Base-by-base conservation (phyloP, 2,329 filamentous ascomycete genomes). In the Penicillium carneum region DNA sequence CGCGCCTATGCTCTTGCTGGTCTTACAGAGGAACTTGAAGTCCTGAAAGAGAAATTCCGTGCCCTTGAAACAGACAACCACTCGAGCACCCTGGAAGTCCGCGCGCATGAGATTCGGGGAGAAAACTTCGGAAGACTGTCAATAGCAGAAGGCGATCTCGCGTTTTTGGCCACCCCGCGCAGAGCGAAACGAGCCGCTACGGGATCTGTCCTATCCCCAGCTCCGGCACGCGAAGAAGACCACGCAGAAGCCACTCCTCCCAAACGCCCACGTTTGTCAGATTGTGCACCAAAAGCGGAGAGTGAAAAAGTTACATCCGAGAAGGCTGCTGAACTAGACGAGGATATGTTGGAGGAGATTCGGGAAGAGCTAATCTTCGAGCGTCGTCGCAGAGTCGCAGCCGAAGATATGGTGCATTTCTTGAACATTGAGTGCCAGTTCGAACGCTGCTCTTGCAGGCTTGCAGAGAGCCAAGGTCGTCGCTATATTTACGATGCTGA, bases 371-470 rank as follows among this genome's bases (percentile, higher is more conserved):
- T 88, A 4, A 71, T 76, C 29, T 73, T 74, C 33, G 86, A 88
- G 72, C 81, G 78, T 66, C 78, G 78, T 46, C 74, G 82, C 57
- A 79, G 84, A 62, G 73, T 77, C 57, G 80, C 83, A 31, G 85
- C 85, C 0, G 82, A 87, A 64, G 85, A 87, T 33, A 81, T 87
- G 76, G 78, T 88, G 2, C 72, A 82, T 34, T 82, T 82, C 62
- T 68, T 83, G 73, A 80, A 79, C 47, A 78, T 83, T 69, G 80
- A 83, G 64, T 84, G 82, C 57, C 79, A 82, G 63, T 82, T 83
- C 62, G 75, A 79, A 59, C 73, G 76, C 54, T 84, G 82, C 68
- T 78, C 79, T 8, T 84, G 82, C 66, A 76, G 81, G 29, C 60
- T 82, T 50, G 79, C 80, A 8, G 81, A 83, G 63, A 70, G 72